A percentile compares a stretch with the other conserved stretches of the same genome.
Evolutionary conservation across 257 asterid species (phyloP).

Genomic region (Linaria vulgaris): DNA sequence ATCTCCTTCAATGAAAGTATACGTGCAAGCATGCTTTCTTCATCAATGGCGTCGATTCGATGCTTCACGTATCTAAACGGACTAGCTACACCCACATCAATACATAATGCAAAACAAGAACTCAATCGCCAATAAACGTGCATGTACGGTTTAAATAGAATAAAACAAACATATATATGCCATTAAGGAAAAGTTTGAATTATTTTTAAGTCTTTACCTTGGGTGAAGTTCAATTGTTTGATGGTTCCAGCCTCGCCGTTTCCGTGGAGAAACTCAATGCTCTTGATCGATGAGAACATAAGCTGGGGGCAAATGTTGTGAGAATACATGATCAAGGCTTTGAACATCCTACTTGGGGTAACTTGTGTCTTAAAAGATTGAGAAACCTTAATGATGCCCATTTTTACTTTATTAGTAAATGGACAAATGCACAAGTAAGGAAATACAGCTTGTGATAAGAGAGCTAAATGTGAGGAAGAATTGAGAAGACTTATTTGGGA

Average conservation of each 20-base stretch:
- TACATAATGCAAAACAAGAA: neutral
- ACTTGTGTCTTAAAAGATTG: conserved; percentile 54
- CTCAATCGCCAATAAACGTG: no score
- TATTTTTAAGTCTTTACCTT: conserved; percentile 30
- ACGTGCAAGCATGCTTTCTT: conserved; percentile 41
- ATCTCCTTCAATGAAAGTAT: conserved; percentile 58
- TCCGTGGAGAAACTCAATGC: conserved; percentile 43
- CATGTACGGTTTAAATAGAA: no score
- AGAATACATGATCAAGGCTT: conserved; percentile 48
- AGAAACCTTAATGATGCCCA: conserved; percentile 45
- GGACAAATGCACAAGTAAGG: neutral
- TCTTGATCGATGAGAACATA: conserved; percentile 50
- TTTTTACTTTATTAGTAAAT: conserved; percentile 4
- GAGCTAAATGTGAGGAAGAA: no score
- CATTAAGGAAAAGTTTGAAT: no score
- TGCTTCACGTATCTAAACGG: conserved; percentile 55
- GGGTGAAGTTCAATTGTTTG: conserved; percentile 42
- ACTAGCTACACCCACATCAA: conserved; percentile 38
- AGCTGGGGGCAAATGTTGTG: conserved; percentile 49
- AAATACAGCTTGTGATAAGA: neutral
- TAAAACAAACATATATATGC: no score
- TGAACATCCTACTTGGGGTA: conserved; percentile 47
- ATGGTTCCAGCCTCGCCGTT: conserved; percentile 45
- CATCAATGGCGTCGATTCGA: conserved; percentile 48
- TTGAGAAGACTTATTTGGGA: no score